Conservation (phyloP, 495 filamentous ascomycete species). For the Aspergillus heteromorphus region DNA sequence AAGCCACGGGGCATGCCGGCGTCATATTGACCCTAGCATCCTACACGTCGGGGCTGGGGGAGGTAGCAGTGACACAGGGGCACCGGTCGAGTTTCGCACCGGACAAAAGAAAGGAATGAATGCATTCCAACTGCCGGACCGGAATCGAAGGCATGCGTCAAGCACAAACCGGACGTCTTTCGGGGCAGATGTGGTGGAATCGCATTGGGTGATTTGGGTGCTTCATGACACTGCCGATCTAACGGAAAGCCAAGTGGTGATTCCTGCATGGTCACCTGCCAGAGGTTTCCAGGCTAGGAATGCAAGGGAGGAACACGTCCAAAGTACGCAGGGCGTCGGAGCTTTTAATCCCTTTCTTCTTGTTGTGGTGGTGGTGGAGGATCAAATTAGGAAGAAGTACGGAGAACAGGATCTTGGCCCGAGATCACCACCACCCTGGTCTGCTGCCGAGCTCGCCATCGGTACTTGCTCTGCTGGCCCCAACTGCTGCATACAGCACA, state of each 20-base stretch:
- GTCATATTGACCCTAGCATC: not conserved
- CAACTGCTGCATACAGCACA: not conserved
- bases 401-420: too few species aligned
- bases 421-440: too few species aligned
- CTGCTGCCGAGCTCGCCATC: too few species aligned
- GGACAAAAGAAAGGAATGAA: not conserved
- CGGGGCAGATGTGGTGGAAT: not conserved
- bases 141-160: not conserved
- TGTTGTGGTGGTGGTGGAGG: too few species aligned
- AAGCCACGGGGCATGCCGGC: too few species aligned
- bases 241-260: not conserved
- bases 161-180: not conserved
- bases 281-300: not conserved
- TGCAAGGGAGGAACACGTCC: not conserved
- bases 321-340: not conserved
- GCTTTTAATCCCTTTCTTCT: not conserved
- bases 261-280: conserved; percentile 1
- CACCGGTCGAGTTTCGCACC: too few species aligned
- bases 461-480: too few species aligned
- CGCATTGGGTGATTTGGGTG: not conserved
- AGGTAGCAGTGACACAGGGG: too few species aligned
- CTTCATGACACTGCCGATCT: conserved; percentile 1
- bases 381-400: not conserved
- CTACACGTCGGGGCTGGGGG: too few species aligned
- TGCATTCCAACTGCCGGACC: not conserved